Percentiles rank a stretch among this genome's conserved stretches.
These are phyloP conservation scores for Harringtonia lauricola DNA, from an alignment of 2,329 filamentous ascomycete species.

Conservation along the genomic window DNA sequence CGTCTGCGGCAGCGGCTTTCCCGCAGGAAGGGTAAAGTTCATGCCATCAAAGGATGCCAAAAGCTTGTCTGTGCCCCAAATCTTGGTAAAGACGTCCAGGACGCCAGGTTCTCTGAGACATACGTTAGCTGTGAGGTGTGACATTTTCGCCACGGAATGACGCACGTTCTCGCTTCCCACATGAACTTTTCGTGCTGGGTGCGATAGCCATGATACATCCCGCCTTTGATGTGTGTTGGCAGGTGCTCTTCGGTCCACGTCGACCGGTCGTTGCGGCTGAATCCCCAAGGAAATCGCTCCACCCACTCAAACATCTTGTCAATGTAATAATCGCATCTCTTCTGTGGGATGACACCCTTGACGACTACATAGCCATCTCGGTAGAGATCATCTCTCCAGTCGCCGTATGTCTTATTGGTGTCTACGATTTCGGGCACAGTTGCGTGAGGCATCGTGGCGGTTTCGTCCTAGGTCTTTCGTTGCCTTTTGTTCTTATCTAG, in stretches of 20 bases:
- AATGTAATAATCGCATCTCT: conserved; percentile 23
- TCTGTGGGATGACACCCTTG: conserved; percentile 30
- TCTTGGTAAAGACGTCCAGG: conserved; percentile 23
- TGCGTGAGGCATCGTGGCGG: no score
- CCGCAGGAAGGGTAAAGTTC: conserved; percentile 24
- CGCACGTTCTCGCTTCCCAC: conserved; percentile 21
- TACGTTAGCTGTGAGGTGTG: not conserved
- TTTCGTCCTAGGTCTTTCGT: no score
- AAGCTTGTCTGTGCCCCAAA: conserved; percentile 25
- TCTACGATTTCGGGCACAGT: no score
- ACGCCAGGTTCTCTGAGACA: conserved; percentile 21
- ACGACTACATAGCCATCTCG: conserved; percentile 30
- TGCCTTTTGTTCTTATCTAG: no score
- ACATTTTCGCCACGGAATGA: not conserved
- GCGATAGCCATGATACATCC: conserved; percentile 19
- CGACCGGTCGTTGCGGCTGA: conserved; percentile 16
- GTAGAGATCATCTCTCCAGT: conserved; percentile 21
- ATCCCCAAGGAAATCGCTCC: conserved; percentile 10
- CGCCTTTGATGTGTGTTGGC: conserved; percentile 12
- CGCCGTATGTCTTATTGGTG: not conserved
- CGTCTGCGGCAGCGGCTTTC: conserved; percentile 11
- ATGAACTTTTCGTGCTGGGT: conserved; percentile 26
- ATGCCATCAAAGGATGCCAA: conserved; percentile 24
- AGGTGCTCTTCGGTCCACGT: conserved; percentile 26
- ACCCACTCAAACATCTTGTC: conserved; percentile 14